These are phyloP conservation scores for Chytriomyces sp. DNA, from an alignment of 192 early-diverging fungal genomes.

Conservation along the genomic window DNA sequence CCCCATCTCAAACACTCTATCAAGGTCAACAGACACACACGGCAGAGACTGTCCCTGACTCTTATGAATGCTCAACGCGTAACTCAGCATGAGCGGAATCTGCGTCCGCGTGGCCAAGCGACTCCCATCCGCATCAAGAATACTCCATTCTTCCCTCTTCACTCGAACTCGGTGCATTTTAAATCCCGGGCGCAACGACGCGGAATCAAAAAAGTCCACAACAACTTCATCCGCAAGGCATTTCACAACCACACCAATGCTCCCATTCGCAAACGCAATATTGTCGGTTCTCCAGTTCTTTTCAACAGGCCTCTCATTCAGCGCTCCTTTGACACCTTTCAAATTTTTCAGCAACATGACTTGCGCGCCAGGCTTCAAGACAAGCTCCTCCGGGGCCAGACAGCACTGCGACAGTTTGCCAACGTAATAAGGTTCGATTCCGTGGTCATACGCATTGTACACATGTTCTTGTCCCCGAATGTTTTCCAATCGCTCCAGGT, in stretches of 20 bases:
- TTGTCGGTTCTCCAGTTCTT: background rate
- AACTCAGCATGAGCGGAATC: conserved; percentile 53
- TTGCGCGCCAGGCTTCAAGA: conserved; percentile 77
- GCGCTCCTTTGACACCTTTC: background rate
- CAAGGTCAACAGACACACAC: conserved; percentile 52
- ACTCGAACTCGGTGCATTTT: background rate
- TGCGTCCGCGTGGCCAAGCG: conserved; percentile 5
- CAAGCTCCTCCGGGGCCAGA: conserved; percentile 65
- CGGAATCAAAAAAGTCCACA: conserved; percentile 37
- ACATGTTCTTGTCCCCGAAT: conserved; percentile 47
- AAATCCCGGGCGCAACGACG: background rate
- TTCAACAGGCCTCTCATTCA: background rate
- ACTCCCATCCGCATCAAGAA: background rate
- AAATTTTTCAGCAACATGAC: conserved; percentile 78
- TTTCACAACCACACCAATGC: conserved; percentile 40
- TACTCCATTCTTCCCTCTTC: background rate
- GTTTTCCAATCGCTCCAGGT: conserved; percentile 55
- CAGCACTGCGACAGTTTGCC: conserved; percentile 47
- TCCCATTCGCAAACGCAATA: conserved; percentile 51
- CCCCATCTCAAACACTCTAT: conserved; percentile 52
- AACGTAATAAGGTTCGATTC: background rate
- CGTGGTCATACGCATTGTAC: conserved; percentile 58
- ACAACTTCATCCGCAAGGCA: conserved; percentile 34
- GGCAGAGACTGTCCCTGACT: conserved; percentile 57
- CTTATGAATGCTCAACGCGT: conserved; percentile 60